Base-by-base conservation (phyloP, 305 asterid species). In the Solanum chacoense region DNA sequence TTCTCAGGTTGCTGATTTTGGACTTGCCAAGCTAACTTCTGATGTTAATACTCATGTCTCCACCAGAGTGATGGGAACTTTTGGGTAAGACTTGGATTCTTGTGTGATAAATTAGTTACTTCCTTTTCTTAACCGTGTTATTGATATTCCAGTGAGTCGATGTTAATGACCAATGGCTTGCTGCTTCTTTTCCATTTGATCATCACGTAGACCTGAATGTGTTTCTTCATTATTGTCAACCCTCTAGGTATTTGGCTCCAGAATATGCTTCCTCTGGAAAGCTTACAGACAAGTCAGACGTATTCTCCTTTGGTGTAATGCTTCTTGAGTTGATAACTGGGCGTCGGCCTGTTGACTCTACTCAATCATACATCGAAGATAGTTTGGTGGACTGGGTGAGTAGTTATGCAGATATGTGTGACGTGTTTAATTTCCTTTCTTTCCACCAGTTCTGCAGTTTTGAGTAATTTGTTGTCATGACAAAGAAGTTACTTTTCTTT, bases 381-480 rank as follows among this genome's bases (percentile, higher is more conserved):
- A 94, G 97, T 92, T 93, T 95, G 91, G 98, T 95, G 6, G 97
- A 95, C 88, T 95, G 98, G 98, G 98, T 95, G 83, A 88, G 94
- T 90, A 69, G 29, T 90, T 84, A 24, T 6, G 14, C 72, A 11
- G 42, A 20, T 3, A 24, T 38, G 18, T 81, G 28, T 4, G 28
- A 40, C 31, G 5, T 16, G 18, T 26, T 37, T 29, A 31, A 83
- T 77, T 77, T 84, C 40, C 40, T 83, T 42, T 34, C 86, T 26
- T 11, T 84, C 74, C 87, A 20, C 32, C 26, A 20, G 74, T 22
- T 84, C 12, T 83, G 28, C 74, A 84, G 71, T 83, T 78, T 81
- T 7, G 42, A 50, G 85, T 80, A 42, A 14, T 80, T 80, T 16
- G 86, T 42, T 80, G 6, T 38, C 35, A 0, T 14, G 1, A 80